Percentiles rank a stretch among this genome's conserved stretches.
Conservation (phyloP, 1,284 basidiomycete species). For the Ganoderma lingzhi region DNA sequence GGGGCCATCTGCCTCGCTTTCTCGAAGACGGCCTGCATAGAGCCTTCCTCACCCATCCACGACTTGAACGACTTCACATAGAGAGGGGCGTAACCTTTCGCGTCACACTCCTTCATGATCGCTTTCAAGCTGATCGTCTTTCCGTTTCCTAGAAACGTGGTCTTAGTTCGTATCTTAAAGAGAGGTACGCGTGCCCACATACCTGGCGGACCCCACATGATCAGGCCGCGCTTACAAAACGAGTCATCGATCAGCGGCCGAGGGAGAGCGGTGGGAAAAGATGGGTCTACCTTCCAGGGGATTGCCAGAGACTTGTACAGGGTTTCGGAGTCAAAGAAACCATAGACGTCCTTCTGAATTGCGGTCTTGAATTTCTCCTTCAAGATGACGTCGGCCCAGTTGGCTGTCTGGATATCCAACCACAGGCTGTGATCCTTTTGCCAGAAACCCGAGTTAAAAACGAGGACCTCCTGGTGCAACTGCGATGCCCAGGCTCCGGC, state of each 20-base stretch:
- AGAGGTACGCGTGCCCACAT: conserved; percentile 19
- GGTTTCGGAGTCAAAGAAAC: conserved; percentile 78
- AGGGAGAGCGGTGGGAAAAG: not conserved
- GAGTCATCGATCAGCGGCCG: conserved; percentile 3
- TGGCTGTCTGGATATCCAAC: conserved; percentile 74
- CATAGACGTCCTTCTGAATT: conserved; percentile 75
- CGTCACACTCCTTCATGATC: conserved; percentile 73
- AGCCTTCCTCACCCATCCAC: conserved; percentile 69
- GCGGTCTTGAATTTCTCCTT: conserved; percentile 74
- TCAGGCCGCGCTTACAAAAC: conserved; percentile 67
- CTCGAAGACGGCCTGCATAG: conserved; percentile 69
- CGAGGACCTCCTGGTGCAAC: conserved; percentile 76
- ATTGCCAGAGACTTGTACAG: conserved; percentile 78
- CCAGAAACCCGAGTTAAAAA: conserved; percentile 79
- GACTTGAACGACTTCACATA: conserved; percentile 81
- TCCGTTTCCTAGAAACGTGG: conserved; percentile 66
- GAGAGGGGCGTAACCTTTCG: conserved; percentile 67
- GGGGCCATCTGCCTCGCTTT: conserved; percentile 75
- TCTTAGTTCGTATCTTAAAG: not conserved
- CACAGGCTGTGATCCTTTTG: conserved; percentile 68
- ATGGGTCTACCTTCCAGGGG: conserved; percentile 76
- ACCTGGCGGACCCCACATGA: conserved; percentile 80
- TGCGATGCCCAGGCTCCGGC: conserved; percentile 59
- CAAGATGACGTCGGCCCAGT: conserved; percentile 80
- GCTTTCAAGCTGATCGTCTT: conserved; percentile 86